Evolutionary conservation across 208 protist species (phyloP).

Genomic region (Borovskyia barvae): DNA sequence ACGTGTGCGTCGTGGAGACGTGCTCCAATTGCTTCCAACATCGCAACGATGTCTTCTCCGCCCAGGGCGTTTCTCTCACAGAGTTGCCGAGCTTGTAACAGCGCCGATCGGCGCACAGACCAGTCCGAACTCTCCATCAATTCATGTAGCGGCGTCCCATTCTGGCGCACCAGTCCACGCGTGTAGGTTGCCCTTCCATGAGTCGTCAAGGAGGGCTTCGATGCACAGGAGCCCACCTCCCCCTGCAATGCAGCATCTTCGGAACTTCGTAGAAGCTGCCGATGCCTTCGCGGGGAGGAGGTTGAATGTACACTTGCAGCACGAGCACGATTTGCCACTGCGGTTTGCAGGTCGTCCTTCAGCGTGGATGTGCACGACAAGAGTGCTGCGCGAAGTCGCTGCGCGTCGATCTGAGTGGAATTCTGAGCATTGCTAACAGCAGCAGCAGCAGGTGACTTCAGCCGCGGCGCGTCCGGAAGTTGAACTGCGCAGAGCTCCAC

Average conservation of each 20-base stretch:
- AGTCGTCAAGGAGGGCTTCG: background rate
- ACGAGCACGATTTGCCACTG: constrained; percentile 23
- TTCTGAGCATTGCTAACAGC: background rate
- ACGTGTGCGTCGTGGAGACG: constrained; percentile 56
- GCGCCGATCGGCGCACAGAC: constrained; percentile 16
- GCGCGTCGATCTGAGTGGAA: background rate
- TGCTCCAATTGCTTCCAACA: constrained; percentile 14
- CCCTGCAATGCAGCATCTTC: background rate
- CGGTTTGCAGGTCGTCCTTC: constrained; percentile 31
- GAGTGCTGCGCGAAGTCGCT: background rate
- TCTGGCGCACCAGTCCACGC: background rate
- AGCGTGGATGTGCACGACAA: constrained; percentile 21
- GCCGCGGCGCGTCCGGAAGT: background rate
- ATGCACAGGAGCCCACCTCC: background rate
- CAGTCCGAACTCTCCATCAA: constrained; percentile 39
- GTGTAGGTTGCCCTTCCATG: too few relatives aligned
- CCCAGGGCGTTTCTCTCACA: constrained; percentile 5
- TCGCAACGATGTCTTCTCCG: background rate
- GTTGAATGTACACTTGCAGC: background rate
- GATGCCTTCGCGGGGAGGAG: background rate
- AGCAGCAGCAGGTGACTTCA: background rate
- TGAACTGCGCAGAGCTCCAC: constrained; percentile 14
- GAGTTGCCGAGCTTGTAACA: constrained; percentile 1
- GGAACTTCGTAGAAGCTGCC: constrained; percentile 11
- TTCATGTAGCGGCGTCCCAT: constrained; percentile 2